phyloP scores from a whole-genome alignment of 1,139 yeast species.

The Taphrina sp. region DNA sequence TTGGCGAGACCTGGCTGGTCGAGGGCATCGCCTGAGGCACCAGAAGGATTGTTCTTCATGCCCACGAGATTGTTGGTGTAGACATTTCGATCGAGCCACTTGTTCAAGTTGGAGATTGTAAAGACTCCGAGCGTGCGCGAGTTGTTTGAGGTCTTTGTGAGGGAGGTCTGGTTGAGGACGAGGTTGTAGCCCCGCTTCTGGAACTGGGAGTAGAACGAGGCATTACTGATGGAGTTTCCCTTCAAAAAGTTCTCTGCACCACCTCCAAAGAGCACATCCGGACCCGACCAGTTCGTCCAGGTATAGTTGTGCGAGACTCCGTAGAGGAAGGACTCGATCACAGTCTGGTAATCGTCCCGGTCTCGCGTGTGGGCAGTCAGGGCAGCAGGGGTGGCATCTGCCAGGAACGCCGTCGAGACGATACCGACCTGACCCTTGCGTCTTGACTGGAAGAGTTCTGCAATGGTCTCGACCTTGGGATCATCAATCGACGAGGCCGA shows the following conservation, averaged over 20 bases:
- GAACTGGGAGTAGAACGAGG: conserved; percentile 18
- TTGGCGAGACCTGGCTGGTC: conserved; percentile 21
- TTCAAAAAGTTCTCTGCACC: conserved; percentile 18
- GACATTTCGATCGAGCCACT: conserved; percentile 22
- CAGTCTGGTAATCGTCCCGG: conserved; percentile 9
- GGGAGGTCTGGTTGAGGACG: conserved; percentile 6
- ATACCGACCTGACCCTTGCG: conserved; percentile 14
- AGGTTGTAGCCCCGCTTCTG: conserved; percentile 3
- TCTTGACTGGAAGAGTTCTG: conserved; percentile 11
- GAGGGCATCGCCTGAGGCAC: conserved; percentile 8
- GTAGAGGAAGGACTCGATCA: conserved; percentile 2
- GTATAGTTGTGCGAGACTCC: conserved; percentile 4
- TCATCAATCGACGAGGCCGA: conserved; percentile 6
- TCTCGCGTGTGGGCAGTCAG: conserved; percentile 12
- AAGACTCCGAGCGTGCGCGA: conserved; percentile 12
- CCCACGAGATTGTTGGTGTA: conserved; percentile 12
- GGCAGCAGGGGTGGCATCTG: conserved; percentile 16
- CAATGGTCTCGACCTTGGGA: conserved; percentile 12
- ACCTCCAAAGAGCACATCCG: conserved; percentile 14
- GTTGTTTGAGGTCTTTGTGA: background rate
- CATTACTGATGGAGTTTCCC: conserved; percentile 13
- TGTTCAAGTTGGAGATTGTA: conserved; percentile 4
- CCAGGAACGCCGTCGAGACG: conserved; percentile 14
- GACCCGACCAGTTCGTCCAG: conserved; percentile 7
- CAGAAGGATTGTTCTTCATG: conserved; percentile 7